A percentile compares a stretch with the other conserved stretches of the same genome.
phyloP scores from a whole-genome alignment of 495 filamentous ascomycete species.

The Aspergillus nanangensis region DNA sequence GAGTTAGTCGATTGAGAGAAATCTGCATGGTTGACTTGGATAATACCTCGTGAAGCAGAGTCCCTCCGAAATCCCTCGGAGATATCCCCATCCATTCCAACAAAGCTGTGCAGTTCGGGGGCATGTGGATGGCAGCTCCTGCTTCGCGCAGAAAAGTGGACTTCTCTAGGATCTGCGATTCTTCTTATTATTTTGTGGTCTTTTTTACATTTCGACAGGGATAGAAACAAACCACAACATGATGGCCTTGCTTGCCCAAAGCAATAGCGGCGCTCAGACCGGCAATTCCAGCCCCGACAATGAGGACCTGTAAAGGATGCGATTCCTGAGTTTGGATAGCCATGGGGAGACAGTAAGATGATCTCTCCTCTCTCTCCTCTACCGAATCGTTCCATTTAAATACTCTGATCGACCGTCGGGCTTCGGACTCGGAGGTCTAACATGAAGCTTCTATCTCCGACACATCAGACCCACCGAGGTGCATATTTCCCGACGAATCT shows the following conservation, averaged over 20 bases:
- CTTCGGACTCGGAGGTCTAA: no score
- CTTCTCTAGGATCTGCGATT: conserved; percentile 44
- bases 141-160: conserved; percentile 48
- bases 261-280: conserved; percentile 28
- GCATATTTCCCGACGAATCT: no score
- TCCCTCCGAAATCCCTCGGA: conserved; percentile 26
- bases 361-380: background rate
- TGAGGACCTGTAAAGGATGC: conserved; percentile 15
- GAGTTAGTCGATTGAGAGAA: background rate
- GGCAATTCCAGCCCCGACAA: conserved; percentile 28
- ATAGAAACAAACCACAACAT: conserved; percentile 18
- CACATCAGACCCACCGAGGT: no score
- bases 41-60: conserved; percentile 20
- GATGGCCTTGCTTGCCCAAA: conserved; percentile 26
- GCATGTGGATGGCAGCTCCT: conserved; percentile 49
- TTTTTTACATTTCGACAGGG: background rate
- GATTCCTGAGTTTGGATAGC: background rate
- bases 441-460: no score
- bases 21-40: background rate
- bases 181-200: background rate
- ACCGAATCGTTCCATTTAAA: background rate
- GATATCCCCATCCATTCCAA: conserved; percentile 46
- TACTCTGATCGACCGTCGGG: no score
- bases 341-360: background rate
- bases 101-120: conserved; percentile 45